Evolutionary conservation across 129 eudicot species (phyloP), one percentile per base, ranked within the genome.

Genomic region (Tanacetum coccineum): DNA sequence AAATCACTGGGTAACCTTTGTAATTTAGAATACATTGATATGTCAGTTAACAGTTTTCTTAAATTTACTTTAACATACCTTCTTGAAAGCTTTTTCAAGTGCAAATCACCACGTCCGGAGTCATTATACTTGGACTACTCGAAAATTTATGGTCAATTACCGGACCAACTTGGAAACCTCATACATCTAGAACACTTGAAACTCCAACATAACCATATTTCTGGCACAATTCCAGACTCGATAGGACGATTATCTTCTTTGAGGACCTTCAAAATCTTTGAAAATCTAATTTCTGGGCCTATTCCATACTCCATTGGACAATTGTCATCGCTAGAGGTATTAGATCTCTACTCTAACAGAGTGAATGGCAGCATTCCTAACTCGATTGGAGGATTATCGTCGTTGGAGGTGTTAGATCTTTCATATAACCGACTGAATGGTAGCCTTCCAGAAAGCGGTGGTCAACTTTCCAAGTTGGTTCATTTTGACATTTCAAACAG

Each of bases 361-460:
- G 21, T 65, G 0, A 65, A 32, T 21, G 57, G 58, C 57, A 65
- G 3, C 57, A 20, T 65, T 47, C 70, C 70, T 22, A 13, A 0
- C 15, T 67, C 80, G 52, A 10, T 79, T 26, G 79, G 79, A 55
- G 9, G 28, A 22, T 57, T 70, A 20, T 55, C 39, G 3, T 74
- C 76, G 4, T 42, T 79, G 46, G 49, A 56, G 68, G 11, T 0
- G 3, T 18, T 79, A 30, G 56, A 45, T 47, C 32, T 74, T 13
- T 60, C 58, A 13, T 3, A 17, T 42, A 74, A 74, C 68, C 62
- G 51, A 60, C 21, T 80, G n/a, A 74, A 62, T n/a, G 80, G 80
- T 12, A 80, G 48, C 54, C 64, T 79, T 63, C 80, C 83, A 6
- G 17, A 45, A 39, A 68, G 78, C 26, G 42, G 61, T 12, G 85